phyloP scores from a whole-genome alignment of 2,329 filamentous ascomycete species.

The Cladosporium oxysporum region DNA sequence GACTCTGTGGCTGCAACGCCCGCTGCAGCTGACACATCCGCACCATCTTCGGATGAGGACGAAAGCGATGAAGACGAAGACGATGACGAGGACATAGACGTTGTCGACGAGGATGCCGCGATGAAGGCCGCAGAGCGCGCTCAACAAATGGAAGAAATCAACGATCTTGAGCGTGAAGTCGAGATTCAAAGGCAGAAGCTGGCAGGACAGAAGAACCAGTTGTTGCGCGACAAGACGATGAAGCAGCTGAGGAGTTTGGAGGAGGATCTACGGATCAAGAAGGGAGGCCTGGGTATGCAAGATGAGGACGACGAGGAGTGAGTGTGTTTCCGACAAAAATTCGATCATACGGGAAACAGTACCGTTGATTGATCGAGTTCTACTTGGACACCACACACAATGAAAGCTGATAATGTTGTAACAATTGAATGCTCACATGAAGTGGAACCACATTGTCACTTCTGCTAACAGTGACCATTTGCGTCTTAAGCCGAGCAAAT shows the following conservation, averaged over 20 bases:
- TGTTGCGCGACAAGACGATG: constrained; percentile 53
- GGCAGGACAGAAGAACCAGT: constrained; percentile 45
- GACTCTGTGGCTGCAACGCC: constrained; percentile 29
- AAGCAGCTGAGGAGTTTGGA: constrained; percentile 53
- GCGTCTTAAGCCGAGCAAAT: background rate
- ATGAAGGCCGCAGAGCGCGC: constrained; percentile 50
- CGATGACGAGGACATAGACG: constrained; percentile 46
- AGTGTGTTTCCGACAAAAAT: background rate
- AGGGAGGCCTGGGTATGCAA: constrained; percentile 42
- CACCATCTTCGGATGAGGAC: constrained; percentile 32
- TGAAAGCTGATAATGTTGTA: background rate
- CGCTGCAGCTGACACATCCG: constrained; percentile 31
- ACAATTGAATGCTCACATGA: background rate
- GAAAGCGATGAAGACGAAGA: constrained; percentile 50
- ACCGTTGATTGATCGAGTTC: background rate
- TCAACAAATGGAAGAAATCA: constrained; percentile 55
- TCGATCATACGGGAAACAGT: background rate
- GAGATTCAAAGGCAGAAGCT: constrained; percentile 41
- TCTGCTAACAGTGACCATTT: background rate
- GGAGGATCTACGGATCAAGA: constrained; percentile 57
- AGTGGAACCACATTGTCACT: background rate
- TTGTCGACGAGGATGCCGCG: constrained; percentile 55
- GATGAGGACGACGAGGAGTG: constrained; percentile 30
- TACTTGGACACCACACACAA: background rate
- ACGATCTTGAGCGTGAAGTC: constrained; percentile 55